Evolutionary conservation across 257 asterid species (phyloP).

Genomic region (Fraxinus americana): DNA sequence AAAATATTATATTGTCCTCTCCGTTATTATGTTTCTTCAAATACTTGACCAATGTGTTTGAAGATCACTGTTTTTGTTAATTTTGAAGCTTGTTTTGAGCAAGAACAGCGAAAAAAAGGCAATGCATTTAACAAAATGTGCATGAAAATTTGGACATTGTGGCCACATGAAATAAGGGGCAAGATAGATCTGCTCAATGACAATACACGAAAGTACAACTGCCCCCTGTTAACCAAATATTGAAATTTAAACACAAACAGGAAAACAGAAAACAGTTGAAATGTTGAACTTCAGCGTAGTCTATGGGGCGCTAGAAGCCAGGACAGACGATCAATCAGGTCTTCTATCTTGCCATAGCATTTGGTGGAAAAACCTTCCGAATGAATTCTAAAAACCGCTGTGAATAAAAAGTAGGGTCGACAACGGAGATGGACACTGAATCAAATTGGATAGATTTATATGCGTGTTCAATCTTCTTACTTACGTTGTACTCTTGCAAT

Average conservation of each 20-base stretch:
- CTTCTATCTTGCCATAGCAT: conserved; percentile 33
- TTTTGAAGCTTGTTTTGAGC: no score
- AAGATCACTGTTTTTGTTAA: no score
- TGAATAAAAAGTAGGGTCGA: conserved; percentile 88
- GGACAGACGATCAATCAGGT: neutral
- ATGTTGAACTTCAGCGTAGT: neutral
- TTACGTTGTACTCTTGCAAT: conserved; percentile 88
- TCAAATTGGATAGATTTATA: conserved; percentile 84
- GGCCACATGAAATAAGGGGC: neutral
- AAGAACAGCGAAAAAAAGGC: no score
- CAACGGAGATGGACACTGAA: conserved; percentile 83
- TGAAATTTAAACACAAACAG: neutral
- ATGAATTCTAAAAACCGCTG: conserved; percentile 79
- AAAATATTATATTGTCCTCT: neutral
- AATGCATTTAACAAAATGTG: no score
- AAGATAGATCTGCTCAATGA: neutral
- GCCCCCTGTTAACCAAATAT: neutral
- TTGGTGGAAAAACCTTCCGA: conserved; percentile 79
- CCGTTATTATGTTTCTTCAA: neutral
- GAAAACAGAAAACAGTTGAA: neutral
- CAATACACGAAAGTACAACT: neutral
- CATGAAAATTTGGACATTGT: no score
- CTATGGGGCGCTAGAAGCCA: neutral
- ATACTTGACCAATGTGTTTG: neutral
- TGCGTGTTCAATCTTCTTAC: conserved; percentile 85